Conservation (phyloP, 345 rosid genomes). For the Eucalyptus victrix region DNA sequence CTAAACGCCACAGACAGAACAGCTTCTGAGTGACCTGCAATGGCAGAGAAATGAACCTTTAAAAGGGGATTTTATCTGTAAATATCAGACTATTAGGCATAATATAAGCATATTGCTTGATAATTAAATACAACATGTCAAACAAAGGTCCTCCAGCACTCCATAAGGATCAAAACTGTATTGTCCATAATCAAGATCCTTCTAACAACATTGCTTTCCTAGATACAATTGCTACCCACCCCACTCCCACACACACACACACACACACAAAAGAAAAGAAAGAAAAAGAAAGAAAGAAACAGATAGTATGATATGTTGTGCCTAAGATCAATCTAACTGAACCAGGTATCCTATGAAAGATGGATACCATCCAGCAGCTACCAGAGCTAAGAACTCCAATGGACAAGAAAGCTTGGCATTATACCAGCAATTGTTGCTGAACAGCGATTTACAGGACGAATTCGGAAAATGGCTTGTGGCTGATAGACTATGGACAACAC, state of each 20-base stretch:
- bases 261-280: too few relatives aligned
- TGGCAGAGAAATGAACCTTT: neutral
- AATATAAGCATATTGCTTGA: neutral
- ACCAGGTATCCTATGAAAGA: neutral
- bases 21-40: constrained; percentile 75
- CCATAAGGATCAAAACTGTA: neutral
- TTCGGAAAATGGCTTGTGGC: constrained; percentile 90
- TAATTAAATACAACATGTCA: neutral
- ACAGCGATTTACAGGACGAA: constrained; percentile 81
- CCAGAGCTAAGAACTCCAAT: neutral
- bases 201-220: neutral
- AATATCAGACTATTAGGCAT: neutral
- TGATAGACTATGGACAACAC: constrained; percentile 85
- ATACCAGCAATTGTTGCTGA: constrained; percentile 87
- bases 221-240: neutral
- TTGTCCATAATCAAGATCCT: neutral
- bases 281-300: neutral
- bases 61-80: neutral
- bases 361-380: neutral
- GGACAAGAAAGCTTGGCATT: neutral
- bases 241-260: neutral
- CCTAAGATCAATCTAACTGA: neutral
- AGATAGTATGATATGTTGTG: neutral
- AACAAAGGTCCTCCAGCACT: neutral
- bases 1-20: constrained; percentile 89